Conservation (phyloP, 108 stramenopile genomes). For the Aurantiochytrium sp. region DNA sequence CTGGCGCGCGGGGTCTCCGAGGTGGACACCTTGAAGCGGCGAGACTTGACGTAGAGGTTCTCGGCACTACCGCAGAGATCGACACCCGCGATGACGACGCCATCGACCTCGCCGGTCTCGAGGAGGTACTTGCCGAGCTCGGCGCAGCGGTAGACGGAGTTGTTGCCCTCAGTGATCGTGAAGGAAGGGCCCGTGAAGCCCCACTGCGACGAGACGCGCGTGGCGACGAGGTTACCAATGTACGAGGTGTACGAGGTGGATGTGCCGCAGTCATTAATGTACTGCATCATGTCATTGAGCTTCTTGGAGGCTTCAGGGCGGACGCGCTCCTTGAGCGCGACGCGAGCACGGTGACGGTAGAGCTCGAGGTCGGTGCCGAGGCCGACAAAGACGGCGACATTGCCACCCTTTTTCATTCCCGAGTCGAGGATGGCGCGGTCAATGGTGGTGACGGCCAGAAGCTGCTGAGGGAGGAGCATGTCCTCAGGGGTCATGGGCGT, state of each 20-base stretch:
- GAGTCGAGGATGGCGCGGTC: neutral
- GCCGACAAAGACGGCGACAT: neutral
- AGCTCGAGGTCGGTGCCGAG: neutral
- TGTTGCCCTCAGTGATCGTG: neutral
- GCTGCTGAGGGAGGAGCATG: neutral
- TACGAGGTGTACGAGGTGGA: neutral
- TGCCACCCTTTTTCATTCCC: neutral
- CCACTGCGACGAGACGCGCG: neutral
- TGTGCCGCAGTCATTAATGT: neutral
- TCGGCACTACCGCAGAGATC: neutral
- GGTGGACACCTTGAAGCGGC: neutral
- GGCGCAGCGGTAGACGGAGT: neutral
- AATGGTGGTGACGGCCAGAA: neutral
- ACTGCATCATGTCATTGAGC: neutral
- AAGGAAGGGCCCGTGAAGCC: neutral
- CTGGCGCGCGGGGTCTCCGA: neutral
- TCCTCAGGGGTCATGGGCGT: neutral
- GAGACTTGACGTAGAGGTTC: neutral
- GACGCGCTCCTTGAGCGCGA: neutral
- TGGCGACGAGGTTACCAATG: neutral
- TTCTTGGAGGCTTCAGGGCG: neutral
- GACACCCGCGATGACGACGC: neutral
- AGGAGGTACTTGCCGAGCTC: neutral
- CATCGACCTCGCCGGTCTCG: neutral
- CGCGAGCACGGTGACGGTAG: neutral